Evolutionary conservation across 352 stramenopile genomes (phyloP), one percentile per base, ranked within the genome.

Genomic region (Pythium sukuiense): DNA sequence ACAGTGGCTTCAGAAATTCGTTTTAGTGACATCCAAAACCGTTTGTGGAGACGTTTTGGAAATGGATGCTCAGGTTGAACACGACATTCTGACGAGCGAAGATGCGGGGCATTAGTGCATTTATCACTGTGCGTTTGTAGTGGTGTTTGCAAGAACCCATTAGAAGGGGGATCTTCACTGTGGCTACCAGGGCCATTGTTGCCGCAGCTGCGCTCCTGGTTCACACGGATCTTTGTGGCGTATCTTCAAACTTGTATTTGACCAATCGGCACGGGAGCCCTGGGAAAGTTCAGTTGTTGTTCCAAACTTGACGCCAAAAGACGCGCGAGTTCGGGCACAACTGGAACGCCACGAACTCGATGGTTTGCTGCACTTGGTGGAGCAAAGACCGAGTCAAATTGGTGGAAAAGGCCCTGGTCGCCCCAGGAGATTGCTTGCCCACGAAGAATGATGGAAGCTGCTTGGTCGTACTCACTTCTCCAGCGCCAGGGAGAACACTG

Each of bases 271-370:
- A 27, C 13, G 20, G 48, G 2, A 18, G 48, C 20, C 6, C 1
- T 55, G 48, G 43, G 43, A 50, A 50, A 12, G 8, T 55, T 55
- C 26, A 37, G 14, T 27, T 37, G 49, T 55, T 55, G 49, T 35
- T 55, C 49, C 14, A 55, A 45, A 45, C 37, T 53, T 53, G 46
- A 29, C 16, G 46, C 49, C 49, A 32, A 55, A 35, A 55, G 14
- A 3, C 48, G n/a, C 46, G 2, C 5, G n/a, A 30, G 6, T 26
- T n/a, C 14, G 6, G 6, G 43, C 43, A 50, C 43, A 14, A n/a
- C 20, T n/a, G 43, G 5, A n/a, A 26, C 20, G 14, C 43, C n/a
- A n/a, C n/a, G n/a, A n/a, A n/a, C n/a, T n/a, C n/a, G n/a, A 18
- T 50, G n/a, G 4, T 53, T 27, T 53, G 46, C 46, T 53, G 46